phyloP scores from a whole-genome alignment of 176 grass and related monocot genomes.

The Ampelocalamus luodianensis region DNA sequence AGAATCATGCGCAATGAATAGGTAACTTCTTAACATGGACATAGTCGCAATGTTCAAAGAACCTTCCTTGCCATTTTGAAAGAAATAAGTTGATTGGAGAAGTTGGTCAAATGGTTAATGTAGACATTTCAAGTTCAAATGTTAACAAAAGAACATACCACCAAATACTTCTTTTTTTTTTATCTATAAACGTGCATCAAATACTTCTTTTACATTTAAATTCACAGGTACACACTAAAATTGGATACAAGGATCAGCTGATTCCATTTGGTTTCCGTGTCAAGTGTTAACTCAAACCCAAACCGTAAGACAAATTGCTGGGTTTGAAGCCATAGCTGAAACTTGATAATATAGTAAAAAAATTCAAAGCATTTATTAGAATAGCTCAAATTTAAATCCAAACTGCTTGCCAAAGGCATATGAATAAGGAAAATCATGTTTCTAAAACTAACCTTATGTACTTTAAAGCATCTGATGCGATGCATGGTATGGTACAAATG shows the following conservation, averaged over 20 bases:
- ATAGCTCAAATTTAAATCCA: not conserved
- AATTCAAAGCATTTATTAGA: not conserved
- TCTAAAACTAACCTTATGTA: conserved; percentile 3
- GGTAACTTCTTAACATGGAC: not conserved
- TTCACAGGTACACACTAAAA: not conserved
- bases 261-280: not conserved
- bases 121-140: conserved; percentile 1
- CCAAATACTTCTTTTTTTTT: not conserved
- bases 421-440: not conserved
- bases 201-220: not conserved
- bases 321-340: not conserved
- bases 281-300: too few relatives aligned
- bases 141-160: not conserved
- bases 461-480: conserved; percentile 11
- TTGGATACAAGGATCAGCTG: not conserved
- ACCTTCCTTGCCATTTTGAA: conserved; percentile 17
- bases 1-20: not conserved
- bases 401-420: not conserved
- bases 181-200: not conserved
- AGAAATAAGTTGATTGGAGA: conserved; percentile 4
- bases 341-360: not conserved
- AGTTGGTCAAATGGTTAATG: conserved; percentile 5
- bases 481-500: not conserved
- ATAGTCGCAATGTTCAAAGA: not conserved
- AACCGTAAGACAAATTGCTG: not conserved